These are phyloP conservation scores for Sporothrix dimorphospora DNA, from an alignment of 2,329 filamentous ascomycete genomes.

Conservation along the genomic window DNA sequence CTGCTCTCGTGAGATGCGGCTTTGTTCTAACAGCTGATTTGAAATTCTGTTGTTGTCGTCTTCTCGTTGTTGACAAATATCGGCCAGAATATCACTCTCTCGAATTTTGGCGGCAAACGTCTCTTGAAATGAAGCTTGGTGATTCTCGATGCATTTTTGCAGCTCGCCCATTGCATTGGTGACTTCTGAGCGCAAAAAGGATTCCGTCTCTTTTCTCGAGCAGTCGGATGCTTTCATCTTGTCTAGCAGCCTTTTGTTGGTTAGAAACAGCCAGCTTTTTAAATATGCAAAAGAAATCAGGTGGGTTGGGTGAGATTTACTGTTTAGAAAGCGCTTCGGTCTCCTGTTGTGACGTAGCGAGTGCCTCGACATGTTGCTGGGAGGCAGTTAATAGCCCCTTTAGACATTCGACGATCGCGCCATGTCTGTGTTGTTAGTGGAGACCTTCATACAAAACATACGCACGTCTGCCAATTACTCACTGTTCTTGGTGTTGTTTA, in stretches of 20 bases:
- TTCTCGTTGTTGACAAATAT: slow-evolving; percentile 26
- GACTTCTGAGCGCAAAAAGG: not conserved
- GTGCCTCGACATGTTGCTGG: slow-evolving; percentile 9
- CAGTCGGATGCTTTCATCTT: not conserved
- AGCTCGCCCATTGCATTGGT: not conserved
- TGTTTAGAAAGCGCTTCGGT: not conserved
- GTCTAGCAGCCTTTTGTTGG: not conserved
- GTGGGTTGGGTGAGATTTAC: not conserved
- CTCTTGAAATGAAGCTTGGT: not conserved
- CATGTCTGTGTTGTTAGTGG: slow-evolving; percentile 13
- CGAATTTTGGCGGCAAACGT: not conserved
- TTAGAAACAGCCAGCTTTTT: not conserved
- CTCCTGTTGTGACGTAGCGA: slow-evolving; percentile 13
- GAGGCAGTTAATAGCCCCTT: slow-evolving; percentile 1
- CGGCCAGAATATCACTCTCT: slow-evolving; percentile 11
- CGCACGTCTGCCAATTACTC: not conserved
- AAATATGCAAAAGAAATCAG: not conserved
- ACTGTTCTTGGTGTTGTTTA: slow-evolving; percentile 21
- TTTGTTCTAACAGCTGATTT: slow-evolving; percentile 11
- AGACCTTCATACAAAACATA: no score
- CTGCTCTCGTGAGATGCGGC: not conserved
- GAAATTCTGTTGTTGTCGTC: slow-evolving; percentile 3
- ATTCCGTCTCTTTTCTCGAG: not conserved
- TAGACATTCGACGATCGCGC: slow-evolving; percentile 13
- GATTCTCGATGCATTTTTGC: not conserved